phyloP scores from a whole-genome alignment of 23 red algal species.

The Gracilaria vermiculophylla region DNA sequence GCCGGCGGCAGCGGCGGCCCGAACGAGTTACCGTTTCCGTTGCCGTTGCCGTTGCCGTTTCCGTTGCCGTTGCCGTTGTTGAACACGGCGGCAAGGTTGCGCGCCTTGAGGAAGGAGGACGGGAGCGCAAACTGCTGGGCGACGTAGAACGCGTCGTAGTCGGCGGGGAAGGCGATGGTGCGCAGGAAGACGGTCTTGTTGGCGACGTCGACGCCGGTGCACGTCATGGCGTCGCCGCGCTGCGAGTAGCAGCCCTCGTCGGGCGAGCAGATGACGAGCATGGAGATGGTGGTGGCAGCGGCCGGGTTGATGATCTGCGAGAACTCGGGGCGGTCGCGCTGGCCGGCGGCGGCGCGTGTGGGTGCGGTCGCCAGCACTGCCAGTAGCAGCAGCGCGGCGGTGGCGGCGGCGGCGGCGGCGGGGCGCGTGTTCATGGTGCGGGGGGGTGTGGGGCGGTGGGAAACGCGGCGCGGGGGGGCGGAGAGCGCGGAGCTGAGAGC shows the following conservation, averaged over 20 bases:
- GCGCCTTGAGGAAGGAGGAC: neutral
- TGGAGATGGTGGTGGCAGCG: neutral
- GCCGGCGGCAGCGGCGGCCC: neutral
- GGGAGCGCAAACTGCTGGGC: neutral
- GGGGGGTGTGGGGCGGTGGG: neutral
- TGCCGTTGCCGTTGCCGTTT: neutral
- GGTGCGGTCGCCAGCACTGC: neutral
- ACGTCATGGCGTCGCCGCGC: neutral
- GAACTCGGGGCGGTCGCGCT: neutral
- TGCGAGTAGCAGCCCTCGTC: conserved; percentile 8
- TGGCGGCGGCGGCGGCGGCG: no score
- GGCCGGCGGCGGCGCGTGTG: neutral
- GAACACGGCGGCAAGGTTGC: neutral
- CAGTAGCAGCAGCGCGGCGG: neutral
- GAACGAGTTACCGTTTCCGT: neutral
- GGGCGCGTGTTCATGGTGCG: neutral
- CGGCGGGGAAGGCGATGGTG: neutral
- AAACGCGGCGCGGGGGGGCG: neutral
- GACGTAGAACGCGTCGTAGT: neutral
- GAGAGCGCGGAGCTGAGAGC: no score
- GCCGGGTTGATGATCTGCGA: neutral
- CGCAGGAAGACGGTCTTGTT: neutral
- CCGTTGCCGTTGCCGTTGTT: neutral
- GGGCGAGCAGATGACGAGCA: neutral
- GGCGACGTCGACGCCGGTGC: neutral